Base-by-base conservation (phyloP, 192 early-diverging fungal genomes). In the Coemansia sp. region DNA sequence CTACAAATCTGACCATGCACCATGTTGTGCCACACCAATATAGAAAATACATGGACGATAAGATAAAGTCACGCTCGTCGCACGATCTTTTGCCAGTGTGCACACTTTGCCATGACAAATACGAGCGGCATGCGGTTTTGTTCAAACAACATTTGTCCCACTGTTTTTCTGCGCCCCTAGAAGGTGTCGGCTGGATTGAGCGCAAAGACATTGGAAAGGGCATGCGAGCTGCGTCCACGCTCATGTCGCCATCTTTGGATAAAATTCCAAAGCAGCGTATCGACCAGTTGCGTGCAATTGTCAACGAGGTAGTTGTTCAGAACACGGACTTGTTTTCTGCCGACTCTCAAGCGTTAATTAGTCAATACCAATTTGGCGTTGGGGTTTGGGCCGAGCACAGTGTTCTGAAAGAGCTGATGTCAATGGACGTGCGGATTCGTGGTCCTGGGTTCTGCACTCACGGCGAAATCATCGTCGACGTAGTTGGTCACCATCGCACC, bases 1-100 rank as follows among this genome's bases (percentile, higher is more conserved):
- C 50, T 0, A 47, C 50, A 0, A 18, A 18, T 0, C 63, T 81
- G 16, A 81, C 78, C 10, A 63, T 73, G 70, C 78, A 81, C 62
- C 78, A 81, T 18, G 54, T 81, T 1, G 74, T 81, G 41, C 78
- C 78, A 3, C 48, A 66, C 47, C 73, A 76, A 48, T 81, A 81
- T 53, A 69, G 78, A 11, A 69, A 72, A 27, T 54, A 61, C 37
- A 75, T 81, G 73, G 32, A 56, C 18, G 70, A 72, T 11, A 24
- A 27, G 3, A 56, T 73, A 63, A 81, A 81, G 23, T 75, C 78
- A 24, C 78, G 59, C 0, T 75, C 78, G 24, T 75, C 74, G 16
- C 67, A 69, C 43, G 78, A 81, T n/a, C 66, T 81, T 10, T 63
- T 81, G 41, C 78, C 78, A 3, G 19, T 72, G 0, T 81, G 78